phyloP scores from a whole-genome alignment of 495 filamentous ascomycete species.

The Saxispiralis lemnorum region DNA sequence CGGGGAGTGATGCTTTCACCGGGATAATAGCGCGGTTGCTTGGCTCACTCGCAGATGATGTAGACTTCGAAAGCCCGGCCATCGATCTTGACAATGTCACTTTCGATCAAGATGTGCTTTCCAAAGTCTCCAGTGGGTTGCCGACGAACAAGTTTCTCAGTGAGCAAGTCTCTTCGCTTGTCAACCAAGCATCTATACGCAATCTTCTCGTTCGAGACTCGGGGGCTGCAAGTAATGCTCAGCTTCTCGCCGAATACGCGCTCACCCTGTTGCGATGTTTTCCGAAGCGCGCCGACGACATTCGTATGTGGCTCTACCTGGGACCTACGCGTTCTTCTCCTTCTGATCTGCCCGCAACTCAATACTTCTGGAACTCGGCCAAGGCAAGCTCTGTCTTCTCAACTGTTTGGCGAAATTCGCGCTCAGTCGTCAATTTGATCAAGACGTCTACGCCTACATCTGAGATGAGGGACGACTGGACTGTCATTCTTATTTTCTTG shows the following conservation, averaged over 20 bases:
- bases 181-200: slow-evolving; percentile 37
- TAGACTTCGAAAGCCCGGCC: slow-evolving; percentile 32
- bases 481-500: slow-evolving; percentile 72
- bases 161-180: slow-evolving; percentile 41
- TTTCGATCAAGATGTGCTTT: slow-evolving; percentile 10
- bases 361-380: slow-evolving; percentile 76
- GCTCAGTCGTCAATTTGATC: slow-evolving; percentile 39
- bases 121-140: slow-evolving; percentile 8
- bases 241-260: slow-evolving; percentile 67
- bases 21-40: slow-evolving; percentile 47
- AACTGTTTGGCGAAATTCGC: slow-evolving; percentile 41
- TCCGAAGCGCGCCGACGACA: slow-evolving; percentile 66
- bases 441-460: slow-evolving; percentile 23
- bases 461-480: slow-evolving; percentile 55
- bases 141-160: slow-evolving; percentile 19
- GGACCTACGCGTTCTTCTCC: slow-evolving; percentile 42
- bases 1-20: slow-evolving; percentile 41
- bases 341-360: slow-evolving; percentile 48
- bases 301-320: slow-evolving; percentile 86
- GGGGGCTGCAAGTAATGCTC: slow-evolving; percentile 14
- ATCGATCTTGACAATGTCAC: slow-evolving; percentile 10
- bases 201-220: slow-evolving; percentile 15
- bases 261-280: slow-evolving; percentile 76
- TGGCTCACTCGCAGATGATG: slow-evolving; percentile 39
- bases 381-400: slow-evolving; percentile 48